Base-by-base conservation (phyloP, 495 filamentous ascomycete genomes). In the Podospora pseudocomata region DNA sequence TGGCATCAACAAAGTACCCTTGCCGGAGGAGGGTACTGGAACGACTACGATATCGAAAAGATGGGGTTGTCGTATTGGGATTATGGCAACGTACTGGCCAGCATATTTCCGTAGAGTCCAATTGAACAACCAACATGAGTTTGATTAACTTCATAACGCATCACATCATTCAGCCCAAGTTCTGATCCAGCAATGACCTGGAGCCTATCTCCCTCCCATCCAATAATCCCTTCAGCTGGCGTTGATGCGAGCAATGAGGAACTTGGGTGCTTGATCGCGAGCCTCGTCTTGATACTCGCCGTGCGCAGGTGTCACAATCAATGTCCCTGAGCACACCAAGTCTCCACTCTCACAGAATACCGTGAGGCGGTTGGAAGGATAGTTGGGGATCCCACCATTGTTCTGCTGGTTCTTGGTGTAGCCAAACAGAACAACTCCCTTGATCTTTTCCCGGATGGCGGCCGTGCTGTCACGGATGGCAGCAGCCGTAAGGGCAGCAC, bases 401-500 rank as follows among this genome's bases (percentile, higher is more conserved):
- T 87, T 71, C 69, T 86, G 84, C 49, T 77, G 72, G 73, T 87
- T 87, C 68, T 85, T 82, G 55, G 86, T 87, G 69, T 87, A 84
- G 4, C 86, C 86, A 57, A 83, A 88, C 0, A 84, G 78, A 16
- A 86, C 81, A 15, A 85, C 85, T 27, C 82, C 84, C 60, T 80
- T 82, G 69, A 88, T 82, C 71, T 81, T 79, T 60, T 80, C 73
- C 67, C 80, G 76, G 53, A 86, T 78, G 28, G 73, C 68, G 1
- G 77, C 73, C 11, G 75, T 73, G 4, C 83, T 78, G 15, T 74
- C 66, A 57, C 81, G 75, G 63, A 86, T 78, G 1, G 85, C 80
- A 57, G 77, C 79, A 66, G 85, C 81, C 60, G 82, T 80, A 57
- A 89, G 77, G 26, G 86, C 85, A 3, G 85, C 84, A 39, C 86